Evolutionary conservation across 2,329 filamentous ascomycete genomes (phyloP), one percentile per base, ranked within the genome.

Genomic region (Penicillium sp.): DNA sequence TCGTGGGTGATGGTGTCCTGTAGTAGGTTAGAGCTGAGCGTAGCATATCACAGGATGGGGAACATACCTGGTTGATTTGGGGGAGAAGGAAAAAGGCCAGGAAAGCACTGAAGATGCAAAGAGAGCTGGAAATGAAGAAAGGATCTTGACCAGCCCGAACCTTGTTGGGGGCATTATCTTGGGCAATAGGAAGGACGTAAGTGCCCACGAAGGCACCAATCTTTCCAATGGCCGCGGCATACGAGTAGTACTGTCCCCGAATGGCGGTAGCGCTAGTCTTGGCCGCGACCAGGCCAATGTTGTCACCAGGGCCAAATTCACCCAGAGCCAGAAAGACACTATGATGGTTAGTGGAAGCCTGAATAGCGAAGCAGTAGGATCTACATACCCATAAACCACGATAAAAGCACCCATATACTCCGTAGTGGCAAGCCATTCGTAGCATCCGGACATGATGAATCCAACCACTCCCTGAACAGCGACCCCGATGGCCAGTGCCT

Each of bases 261-360:
- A 97, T 87, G 18, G 89, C 88, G 4, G 92, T 96, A 0, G 92
- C 90, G 66, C 87, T 92, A 2, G 90, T 92, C 79, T 96, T 96
- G 45, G 89, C 89, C 0, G 92, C 92, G 27, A 95, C 74, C 0
- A 96, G 82, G 2, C 92, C 92, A 63, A 96, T 96, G 72, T 96
- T 96, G 77, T 96, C 89, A 12, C 92, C 92, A 0, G 92, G 91
- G 0, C 92, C 92, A 40, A 95, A 75, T 72, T 94, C 90, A 48
- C 90, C 90, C 1, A 93, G 80, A 0, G 87, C 83, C 1, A 90
- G 78, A 76, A 94, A 94, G 60, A 94, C 80, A 15, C 83, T 76
- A 46, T 35, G 8, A 25, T 31, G 5, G 27, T 46, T 23, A 29
- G 12, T 12, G 27, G 6, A 18, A 23, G 33, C 8, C 6, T 18